Conservation (phyloP, 306 rosid species). For the Dalbergia cultrata region DNA sequence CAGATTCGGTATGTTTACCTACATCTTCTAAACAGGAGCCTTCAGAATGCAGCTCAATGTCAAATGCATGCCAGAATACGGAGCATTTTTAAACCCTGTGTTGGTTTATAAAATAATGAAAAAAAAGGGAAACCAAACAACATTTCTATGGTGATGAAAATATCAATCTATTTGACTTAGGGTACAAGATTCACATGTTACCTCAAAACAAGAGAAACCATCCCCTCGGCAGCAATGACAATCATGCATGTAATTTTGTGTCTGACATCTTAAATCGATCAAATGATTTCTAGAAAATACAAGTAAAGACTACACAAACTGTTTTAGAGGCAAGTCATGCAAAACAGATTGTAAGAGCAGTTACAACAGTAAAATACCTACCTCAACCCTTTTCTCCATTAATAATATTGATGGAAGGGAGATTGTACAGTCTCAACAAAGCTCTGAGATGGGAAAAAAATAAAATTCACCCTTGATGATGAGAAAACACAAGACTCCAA, state of each 20-base stretch:
- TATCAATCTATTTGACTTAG: slow-evolving; percentile 50
- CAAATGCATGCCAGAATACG: slow-evolving; percentile 54
- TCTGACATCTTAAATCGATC: slow-evolving; percentile 67
- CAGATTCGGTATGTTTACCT: slow-evolving; percentile 59
- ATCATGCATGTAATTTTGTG: slow-evolving; percentile 67
- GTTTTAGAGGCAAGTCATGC: slow-evolving; percentile 59
- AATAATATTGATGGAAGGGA: slow-evolving; percentile 84
- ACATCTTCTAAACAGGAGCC: slow-evolving; percentile 47
- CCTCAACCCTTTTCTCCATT: slow-evolving; percentile 91
- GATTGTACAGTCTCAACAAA: slow-evolving; percentile 86
- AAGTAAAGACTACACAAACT: slow-evolving; percentile 56
- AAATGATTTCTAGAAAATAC: slow-evolving; percentile 56
- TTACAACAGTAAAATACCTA: slow-evolving; percentile 80
- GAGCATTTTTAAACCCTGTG: slow-evolving; percentile 54
- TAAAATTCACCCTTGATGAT: slow-evolving; percentile 77
- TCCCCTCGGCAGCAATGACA: slow-evolving; percentile 81
- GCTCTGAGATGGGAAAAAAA: slow-evolving; percentile 88
- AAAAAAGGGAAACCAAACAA: slow-evolving; percentile 35
- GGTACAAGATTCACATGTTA: slow-evolving; percentile 69
- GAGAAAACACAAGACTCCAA: slow-evolving; percentile 65
- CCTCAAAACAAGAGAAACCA: slow-evolving; percentile 81
- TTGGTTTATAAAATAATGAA: slow-evolving; percentile 52
- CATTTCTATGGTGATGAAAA: slow-evolving; percentile 45
- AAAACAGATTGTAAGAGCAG: slow-evolving; percentile 53
- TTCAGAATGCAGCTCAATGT: slow-evolving; percentile 51